These are phyloP conservation scores for Penicillium verhagenii DNA, from an alignment of 495 filamentous ascomycete genomes.

Conservation along the genomic window DNA sequence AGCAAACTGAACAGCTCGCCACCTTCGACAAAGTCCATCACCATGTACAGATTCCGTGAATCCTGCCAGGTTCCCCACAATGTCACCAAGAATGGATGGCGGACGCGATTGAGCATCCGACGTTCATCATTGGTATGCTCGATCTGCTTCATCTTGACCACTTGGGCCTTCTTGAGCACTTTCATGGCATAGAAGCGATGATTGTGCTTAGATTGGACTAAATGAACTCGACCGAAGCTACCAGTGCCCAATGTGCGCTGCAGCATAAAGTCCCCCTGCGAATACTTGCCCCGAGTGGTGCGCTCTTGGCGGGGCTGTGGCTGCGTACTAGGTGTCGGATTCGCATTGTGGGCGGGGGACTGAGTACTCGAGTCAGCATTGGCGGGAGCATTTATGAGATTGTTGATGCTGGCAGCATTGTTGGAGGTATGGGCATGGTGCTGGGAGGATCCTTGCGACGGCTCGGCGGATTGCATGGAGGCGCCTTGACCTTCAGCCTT, in stretches of 20 bases:
- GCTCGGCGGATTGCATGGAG: constrained; percentile 43
- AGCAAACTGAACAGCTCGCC: constrained; percentile 95
- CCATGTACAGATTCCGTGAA: constrained; percentile 95
- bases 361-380: constrained; percentile 19
- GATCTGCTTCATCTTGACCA: constrained; percentile 99
- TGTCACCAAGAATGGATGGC: constrained; percentile 96
- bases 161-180: constrained; percentile 96
- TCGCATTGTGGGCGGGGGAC: constrained; percentile 14
- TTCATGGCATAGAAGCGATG: constrained; percentile 97
- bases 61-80: constrained; percentile 99
- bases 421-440: constrained; percentile 26
- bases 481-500: constrained; percentile 34
- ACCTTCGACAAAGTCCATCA: constrained; percentile 99
- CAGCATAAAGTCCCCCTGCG: constrained; percentile 81
- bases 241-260: constrained; percentile 92
- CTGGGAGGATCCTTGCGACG: constrained; percentile 32
- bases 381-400: constrained; percentile 37
- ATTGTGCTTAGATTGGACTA: constrained; percentile 96
- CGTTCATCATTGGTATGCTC: constrained; percentile 99
- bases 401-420: constrained; percentile 47
- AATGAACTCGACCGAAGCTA: constrained; percentile 92
- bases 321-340: constrained; percentile 7
- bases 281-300: constrained; percentile 96
- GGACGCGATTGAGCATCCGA: constrained; percentile 88
- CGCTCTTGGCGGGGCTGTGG: constrained; percentile 42